Evolutionary conservation across 1,139 yeast species (phyloP), one percentile per base, ranked within the genome.

Genomic region (Debaryomyces coudertii): DNA sequence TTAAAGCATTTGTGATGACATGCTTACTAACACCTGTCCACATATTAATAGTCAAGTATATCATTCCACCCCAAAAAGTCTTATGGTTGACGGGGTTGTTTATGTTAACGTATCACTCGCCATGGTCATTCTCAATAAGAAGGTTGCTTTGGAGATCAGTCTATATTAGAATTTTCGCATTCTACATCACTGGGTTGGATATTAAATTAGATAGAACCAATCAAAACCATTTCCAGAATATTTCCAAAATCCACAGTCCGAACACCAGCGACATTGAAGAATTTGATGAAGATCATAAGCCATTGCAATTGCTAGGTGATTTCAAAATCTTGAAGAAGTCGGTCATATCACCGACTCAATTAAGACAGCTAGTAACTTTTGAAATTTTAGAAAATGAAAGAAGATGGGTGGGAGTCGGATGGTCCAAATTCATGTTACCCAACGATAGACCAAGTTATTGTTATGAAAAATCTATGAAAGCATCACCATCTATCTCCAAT

Each of bases 331-430:
- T 78, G 27, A 67, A 69, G 40, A 76, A 74, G 43, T 58, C 66
- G 4, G 63, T 71, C 12, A 63, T 70, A 4, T 71, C 79, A 0
- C 69, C 79, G 1, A 69, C 75, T 3, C 75, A 69, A 43, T 63
- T 76, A 36, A 72, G 70, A 36, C 80, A 79, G 52, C 65, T 73
- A 1, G 73, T 82, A 1, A 63, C 73, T 42, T 81, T 82, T 53
- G 79, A 74, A 45, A 62, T 82, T 1, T 58, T 78, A 37, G 85
- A 83, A 52, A 79, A 82, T 53, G 83, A 83, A 57, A 68, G 88
- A 54, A 66, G 86, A 44, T 82, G 87, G 86, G 43, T 81, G 3
- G 86, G 83, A 0, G 49, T 82, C 16, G 87, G 87, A 4, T 82
- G 87, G 87, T 65, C 77, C 34, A 70, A 73, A 42, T 65, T 68